Conservation (phyloP, 2,329 filamentous ascomycete species). For the Pseudocercospora musae region DNA sequence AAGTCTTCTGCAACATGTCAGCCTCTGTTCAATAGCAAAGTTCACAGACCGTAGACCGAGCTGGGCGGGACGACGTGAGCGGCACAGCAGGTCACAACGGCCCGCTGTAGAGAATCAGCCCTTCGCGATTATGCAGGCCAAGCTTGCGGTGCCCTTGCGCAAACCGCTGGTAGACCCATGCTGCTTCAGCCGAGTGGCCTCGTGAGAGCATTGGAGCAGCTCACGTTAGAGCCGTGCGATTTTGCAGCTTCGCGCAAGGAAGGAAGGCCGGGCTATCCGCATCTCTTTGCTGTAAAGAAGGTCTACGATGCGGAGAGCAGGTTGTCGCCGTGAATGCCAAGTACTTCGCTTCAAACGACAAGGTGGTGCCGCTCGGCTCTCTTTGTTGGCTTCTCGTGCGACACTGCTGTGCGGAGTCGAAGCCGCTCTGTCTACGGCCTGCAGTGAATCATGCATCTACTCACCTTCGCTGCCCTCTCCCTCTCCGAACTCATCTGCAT, state of each 20-base stretch:
- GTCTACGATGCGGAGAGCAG: not conserved
- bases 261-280: not conserved
- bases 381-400: not conserved
- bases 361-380: not conserved
- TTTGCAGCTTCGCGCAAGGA: not conserved
- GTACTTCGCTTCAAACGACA: not conserved
- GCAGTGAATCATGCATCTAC: not conserved
- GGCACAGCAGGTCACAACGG: not conserved
- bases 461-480: constrained; percentile 11
- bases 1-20: constrained; percentile 6
- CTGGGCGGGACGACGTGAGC: not conserved
- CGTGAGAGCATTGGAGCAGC: too few relatives aligned
- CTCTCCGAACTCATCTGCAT: constrained; percentile 42
- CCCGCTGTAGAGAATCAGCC: not conserved
- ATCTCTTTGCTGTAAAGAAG: not conserved
- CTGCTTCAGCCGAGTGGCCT: too few relatives aligned
- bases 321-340: not conserved
- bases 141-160: too few relatives aligned
- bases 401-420: not conserved
- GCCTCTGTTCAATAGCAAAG: not conserved
- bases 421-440: not conserved
- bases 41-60: not conserved
- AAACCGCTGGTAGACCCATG: too few relatives aligned
- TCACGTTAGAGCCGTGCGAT: too few relatives aligned
- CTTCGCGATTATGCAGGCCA: not conserved